Base-by-base conservation (phyloP, 2,329 filamentous ascomycete genomes). In the Metarhizium rileyi region DNA sequence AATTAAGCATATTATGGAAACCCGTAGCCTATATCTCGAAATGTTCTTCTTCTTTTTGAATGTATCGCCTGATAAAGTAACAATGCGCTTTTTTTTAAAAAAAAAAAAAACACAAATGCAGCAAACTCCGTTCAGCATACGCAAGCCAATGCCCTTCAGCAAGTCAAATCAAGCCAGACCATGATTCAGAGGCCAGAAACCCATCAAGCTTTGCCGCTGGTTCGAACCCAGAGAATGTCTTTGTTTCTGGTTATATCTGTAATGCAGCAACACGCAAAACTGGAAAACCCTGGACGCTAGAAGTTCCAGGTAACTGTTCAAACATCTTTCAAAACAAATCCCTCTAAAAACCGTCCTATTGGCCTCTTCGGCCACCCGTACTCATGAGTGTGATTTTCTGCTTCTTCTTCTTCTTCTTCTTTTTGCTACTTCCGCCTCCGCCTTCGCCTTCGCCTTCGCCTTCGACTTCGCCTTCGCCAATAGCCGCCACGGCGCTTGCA, bases 321-420 rank as follows among this genome's bases (percentile, higher is more conserved):
- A 28, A 22, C 45, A 44, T 48, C 35, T 44, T 40, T 25, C 7
- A 18, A 47, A 44, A 22, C 20, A 44, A 44, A 30, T 44, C 5
- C 26, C 25, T 45, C 41, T 16, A 46, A 25, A 23, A 2, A 14
- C n/a, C 18, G 35, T 8, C 30, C 57, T 45, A 73, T 25, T 66
- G 63, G 23, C 73, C 74, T 55, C 75, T 66, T 41, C 72, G 69
- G n/a, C 78, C 72, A 43, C 78, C 77, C 1, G 83, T 86, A 57
- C 80, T 85, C 82, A 86, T 86, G 54, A 86, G 63, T 14, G 81
- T 86, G 53, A 86, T 85, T 69, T 85, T 86, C 65, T 84, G 82
- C 57, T 81, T 81, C 69, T 85, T 84, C 68, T 84, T 84, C 69
- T 56, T 57, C 44, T 83, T 84, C 66, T 69, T 84, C n/a, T 69